Percentiles rank a stretch among this genome's conserved stretches.
Conservation (phyloP, 257 asterid genomes). For the Primulina eburnea region DNA sequence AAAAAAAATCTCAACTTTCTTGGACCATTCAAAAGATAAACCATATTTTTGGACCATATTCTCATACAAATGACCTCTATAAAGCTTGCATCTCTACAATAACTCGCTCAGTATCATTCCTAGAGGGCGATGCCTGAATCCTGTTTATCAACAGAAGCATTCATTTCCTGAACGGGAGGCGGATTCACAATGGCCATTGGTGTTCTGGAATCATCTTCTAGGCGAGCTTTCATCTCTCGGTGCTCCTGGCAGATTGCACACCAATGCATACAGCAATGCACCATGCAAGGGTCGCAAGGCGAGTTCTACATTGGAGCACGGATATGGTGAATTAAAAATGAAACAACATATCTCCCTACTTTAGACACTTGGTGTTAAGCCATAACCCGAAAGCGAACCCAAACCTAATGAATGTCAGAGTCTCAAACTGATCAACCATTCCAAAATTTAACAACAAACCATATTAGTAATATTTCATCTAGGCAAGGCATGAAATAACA, state of each 20-base stretch:
- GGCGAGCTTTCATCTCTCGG: conserved; percentile 86
- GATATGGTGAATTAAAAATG: conserved; percentile 1
- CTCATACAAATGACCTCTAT: conserved; percentile 24
- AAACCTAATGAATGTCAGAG: background rate
- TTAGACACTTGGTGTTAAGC: background rate
- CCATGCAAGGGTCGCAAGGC: conserved; percentile 95
- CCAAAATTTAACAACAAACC: background rate
- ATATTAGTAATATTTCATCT: background rate
- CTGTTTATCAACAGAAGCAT: conserved; percentile 29
- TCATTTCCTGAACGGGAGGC: conserved; percentile 82
- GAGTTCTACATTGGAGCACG: conserved; percentile 59
- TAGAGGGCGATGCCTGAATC: conserved; percentile 46
- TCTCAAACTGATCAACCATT: background rate
- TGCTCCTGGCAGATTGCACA: conserved; percentile 99
- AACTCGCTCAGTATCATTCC: conserved; percentile 47
- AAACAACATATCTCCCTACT: conserved; percentile 1
- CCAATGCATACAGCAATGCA: conserved; percentile 95
- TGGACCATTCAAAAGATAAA: background rate
- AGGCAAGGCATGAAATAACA: background rate
- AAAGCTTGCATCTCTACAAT: conserved; percentile 76
- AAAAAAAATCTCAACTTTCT: conserved; percentile 3
- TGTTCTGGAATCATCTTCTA: conserved; percentile 53
- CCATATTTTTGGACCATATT: background rate
- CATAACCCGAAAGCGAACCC: background rate
- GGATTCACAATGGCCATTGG: conserved; percentile 91